Evolutionary conservation across 2,329 filamentous ascomycete species (phyloP).

Genomic region (Trichoderma citrinoviride): DNA sequence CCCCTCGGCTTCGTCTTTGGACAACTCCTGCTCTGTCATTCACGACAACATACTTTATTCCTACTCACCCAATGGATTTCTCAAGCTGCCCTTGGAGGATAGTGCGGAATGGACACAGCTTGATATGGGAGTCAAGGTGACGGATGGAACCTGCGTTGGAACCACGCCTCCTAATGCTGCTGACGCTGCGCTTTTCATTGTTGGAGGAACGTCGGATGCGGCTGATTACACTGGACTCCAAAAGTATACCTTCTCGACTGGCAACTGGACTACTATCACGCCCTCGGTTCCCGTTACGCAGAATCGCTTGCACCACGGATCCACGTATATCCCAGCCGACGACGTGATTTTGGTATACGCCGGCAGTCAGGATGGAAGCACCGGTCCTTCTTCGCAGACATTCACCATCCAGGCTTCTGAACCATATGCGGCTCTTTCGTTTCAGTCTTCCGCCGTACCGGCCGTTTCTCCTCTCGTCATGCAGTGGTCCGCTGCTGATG

Average conservation of each 20-base stretch:
- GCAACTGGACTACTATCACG: conserved; percentile 50
- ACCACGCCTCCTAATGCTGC: conserved; percentile 58
- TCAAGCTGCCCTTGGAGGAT: conserved; percentile 65
- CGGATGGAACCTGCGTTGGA: conserved; percentile 74
- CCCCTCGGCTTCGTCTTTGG: conserved; percentile 62
- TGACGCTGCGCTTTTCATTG: conserved; percentile 69
- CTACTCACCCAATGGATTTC: conserved; percentile 72
- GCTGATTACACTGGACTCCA: conserved; percentile 72
- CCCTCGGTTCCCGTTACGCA: conserved; percentile 54
- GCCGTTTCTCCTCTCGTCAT: conserved; percentile 69
- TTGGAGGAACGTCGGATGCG: conserved; percentile 65
- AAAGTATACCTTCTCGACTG: conserved; percentile 55
- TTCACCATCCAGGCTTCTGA: conserved; percentile 67
- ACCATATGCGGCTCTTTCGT: conserved; percentile 63
- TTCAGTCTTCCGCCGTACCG: conserved; percentile 58
- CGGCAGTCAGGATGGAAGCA: conserved; percentile 62
- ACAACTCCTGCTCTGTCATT: conserved; percentile 78
- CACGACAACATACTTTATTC: conserved; percentile 81
- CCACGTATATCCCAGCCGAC: conserved; percentile 67
- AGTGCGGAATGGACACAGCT: conserved; percentile 71
- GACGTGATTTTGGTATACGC: conserved; percentile 78
- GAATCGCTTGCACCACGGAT: conserved; percentile 71
- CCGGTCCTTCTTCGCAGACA: conserved; percentile 64
- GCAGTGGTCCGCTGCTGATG: conserved; percentile 68
- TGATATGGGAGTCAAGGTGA: conserved; percentile 65